Evolutionary conservation across 352 stramenopile genomes (phyloP), one percentile per base, ranked within the genome.

Genomic region (Phytopythium oedochilum): DNA sequence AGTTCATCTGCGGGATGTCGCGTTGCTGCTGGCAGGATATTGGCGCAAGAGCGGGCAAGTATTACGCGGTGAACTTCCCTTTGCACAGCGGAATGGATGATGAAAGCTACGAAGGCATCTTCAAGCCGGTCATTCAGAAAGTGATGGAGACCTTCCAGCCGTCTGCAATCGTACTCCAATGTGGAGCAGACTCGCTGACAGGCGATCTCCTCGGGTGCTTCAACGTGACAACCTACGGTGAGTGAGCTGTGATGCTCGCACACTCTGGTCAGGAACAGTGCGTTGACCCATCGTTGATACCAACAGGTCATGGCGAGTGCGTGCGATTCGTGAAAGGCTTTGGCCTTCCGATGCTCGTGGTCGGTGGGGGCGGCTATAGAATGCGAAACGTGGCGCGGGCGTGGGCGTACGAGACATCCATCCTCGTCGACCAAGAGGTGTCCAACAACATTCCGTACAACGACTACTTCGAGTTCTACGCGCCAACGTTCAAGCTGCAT

Each of bases 361-460:
- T 96, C 5, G 87, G 87, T 49, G 87, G 88, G 22, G 83, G 86
- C 44, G 86, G 85, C 12, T 96, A 95, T 63, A 91, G 78, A 29
- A 92, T 92, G 42, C 83, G 85, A 35, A 97, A 97, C 58, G 86
- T 96, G 15, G 81, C 83, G 17, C 71, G 96, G 32, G 98, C 92
- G 38, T 99, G 97, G 97, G 91, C 95, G 2, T 99, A 98, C 66
- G 97, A 99, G 69, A 99, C 97, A 7, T 88, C 92, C 0, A 94
- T 99, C 25, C 66, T 99, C 11, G 44, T 96, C 23, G 80, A 87
- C n/a, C 71, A 89, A 62, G 70, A 88, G 47, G 75, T 92, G 5
- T 87, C 73, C 47, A 86, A 92, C 67, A 85, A 88, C 60, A 85
- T 92, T 48, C 82, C 79, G 11, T 89, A 86, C 75, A 92, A 90